Evolutionary conservation across 208 protist species (phyloP).

Genomic region (Leishmania turanica): DNA sequence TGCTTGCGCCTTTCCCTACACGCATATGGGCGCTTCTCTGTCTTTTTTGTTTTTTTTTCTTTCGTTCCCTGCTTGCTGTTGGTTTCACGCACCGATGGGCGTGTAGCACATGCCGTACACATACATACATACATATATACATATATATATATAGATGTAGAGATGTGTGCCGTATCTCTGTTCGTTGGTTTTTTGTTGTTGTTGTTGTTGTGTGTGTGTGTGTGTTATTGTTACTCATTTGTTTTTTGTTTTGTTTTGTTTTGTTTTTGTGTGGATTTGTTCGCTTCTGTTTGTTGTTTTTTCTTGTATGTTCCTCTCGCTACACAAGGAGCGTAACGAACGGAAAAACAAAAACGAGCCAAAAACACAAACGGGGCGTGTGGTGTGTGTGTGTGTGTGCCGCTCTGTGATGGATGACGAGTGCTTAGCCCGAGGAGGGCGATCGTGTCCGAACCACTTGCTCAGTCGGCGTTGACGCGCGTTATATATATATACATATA

Average conservation of each 20-base stretch:
- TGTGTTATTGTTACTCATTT: neutral
- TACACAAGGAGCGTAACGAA: too few species aligned
- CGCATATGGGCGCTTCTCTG: neutral
- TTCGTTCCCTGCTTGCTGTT: neutral
- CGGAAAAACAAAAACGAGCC: too few species aligned
- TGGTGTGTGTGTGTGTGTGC: too few species aligned
- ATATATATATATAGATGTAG: too few species aligned
- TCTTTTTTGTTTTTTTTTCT: constrained; percentile 3
- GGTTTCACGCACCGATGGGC: neutral
- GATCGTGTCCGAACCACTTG: neutral
- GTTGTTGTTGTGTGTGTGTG: neutral
- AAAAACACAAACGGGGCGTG: too few species aligned
- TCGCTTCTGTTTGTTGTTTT: too few species aligned
- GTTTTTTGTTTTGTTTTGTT: neutral
- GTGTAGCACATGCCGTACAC: neutral
- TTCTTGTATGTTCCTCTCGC: too few species aligned
- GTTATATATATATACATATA: neutral
- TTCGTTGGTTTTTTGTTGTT: neutral
- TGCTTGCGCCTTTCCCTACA: neutral
- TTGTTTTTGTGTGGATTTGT: neutral
- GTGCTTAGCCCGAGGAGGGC: neutral
- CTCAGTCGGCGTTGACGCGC: neutral
- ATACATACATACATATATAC: too few species aligned
- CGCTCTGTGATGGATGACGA: too few species aligned
- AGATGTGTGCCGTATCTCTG: neutral